These are phyloP conservation scores for Lolium perenne DNA, from an alignment of 176 grass and related monocot genomes.

Conservation along the genomic window DNA sequence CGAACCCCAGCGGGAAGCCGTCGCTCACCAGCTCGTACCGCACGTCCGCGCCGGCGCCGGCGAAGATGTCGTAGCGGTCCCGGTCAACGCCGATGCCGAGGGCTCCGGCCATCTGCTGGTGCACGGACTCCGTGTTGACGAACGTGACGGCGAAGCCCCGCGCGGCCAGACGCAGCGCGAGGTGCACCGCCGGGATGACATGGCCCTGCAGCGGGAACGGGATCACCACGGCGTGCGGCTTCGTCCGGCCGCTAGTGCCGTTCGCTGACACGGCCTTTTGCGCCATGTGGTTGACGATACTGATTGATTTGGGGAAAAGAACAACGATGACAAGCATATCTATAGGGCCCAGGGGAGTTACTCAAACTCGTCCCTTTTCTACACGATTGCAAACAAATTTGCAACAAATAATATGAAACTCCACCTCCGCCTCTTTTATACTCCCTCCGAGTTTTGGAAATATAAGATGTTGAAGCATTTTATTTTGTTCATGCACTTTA, in stretches of 20 bases:
- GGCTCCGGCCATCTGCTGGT: conserved; percentile 48
- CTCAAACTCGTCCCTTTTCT: no score
- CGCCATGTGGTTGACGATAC: no score
- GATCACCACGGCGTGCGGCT: conserved; percentile 67
- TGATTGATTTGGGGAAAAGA: no score
- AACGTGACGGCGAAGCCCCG: conserved; percentile 68
- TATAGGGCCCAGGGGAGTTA: no score
- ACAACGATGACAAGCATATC: no score
- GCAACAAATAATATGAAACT: no score
- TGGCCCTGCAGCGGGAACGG: conserved; percentile 74
- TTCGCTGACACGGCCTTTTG: background rate
- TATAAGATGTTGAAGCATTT: no score
- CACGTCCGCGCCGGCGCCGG: conserved; percentile 35
- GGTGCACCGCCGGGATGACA: conserved; percentile 68
- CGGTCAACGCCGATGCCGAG: background rate
- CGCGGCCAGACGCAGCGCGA: conserved; percentile 49
- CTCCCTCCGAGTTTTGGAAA: no score
- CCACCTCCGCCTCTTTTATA: no score
- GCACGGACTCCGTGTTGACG: conserved; percentile 68
- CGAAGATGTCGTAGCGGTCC: conserved; percentile 36
- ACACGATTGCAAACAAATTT: no score
- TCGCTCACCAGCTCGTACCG: conserved; percentile 70
- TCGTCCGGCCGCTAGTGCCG: background rate
- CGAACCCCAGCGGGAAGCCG: conserved; percentile 59
- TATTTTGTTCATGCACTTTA: no score